Percentiles rank a stretch among this genome's conserved stretches.
Evolutionary conservation across 2,329 filamentous ascomycete species (phyloP).

Genomic region (Epichloe aotearoae): DNA sequence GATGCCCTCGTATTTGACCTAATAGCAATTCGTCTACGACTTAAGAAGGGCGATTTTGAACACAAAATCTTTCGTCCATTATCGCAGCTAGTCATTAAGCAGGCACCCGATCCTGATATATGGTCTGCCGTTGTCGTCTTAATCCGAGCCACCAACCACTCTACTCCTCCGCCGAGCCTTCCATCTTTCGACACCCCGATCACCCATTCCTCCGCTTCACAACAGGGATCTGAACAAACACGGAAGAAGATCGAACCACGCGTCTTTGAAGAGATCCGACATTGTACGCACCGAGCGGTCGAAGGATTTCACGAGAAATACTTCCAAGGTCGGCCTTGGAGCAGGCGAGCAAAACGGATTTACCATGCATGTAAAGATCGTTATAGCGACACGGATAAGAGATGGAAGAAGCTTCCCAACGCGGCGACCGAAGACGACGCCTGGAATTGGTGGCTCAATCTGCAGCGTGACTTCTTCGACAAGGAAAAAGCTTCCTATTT

Average conservation of each 20-base stretch:
- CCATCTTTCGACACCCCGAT: conserved; percentile 1
- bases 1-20: background rate
- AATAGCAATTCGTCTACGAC: background rate
- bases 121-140: background rate
- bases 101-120: background rate
- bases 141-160: background rate
- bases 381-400: background rate
- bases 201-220: background rate
- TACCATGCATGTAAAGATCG: background rate
- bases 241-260: background rate
- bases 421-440: background rate
- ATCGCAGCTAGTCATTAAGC: background rate
- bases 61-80: background rate
- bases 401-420: background rate
- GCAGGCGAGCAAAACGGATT: background rate
- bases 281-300: conserved; percentile 1
- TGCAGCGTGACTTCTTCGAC: background rate
- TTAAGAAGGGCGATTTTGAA: background rate
- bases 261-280: conserved; percentile 5
- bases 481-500: conserved; percentile 1
- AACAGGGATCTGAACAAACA: background rate
- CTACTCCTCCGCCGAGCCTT: background rate
- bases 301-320: background rate
- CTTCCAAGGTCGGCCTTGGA: background rate
- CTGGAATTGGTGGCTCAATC: background rate